phyloP scores from a whole-genome alignment of 805 yeast genomes.

The Saturnispora galanensis region DNA sequence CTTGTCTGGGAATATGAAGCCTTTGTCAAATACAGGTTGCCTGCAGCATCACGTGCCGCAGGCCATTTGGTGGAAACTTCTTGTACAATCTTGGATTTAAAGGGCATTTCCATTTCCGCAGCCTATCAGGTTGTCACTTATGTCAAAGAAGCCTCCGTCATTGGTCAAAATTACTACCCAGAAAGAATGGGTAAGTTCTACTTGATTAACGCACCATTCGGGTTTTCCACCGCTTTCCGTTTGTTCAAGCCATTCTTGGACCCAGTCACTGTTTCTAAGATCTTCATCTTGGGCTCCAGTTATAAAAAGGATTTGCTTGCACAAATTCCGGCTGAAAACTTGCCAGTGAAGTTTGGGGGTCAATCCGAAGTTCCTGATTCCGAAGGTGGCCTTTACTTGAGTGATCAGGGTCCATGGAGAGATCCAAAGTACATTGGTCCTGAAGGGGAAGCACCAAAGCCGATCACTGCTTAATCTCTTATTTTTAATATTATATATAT shows the following conservation, averaged over 20 bases:
- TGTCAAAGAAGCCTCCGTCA: slow-evolving; percentile 85
- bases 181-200: slow-evolving; percentile 99
- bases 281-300: slow-evolving; percentile 71
- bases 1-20: slow-evolving; percentile 97
- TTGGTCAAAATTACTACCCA: slow-evolving; percentile 96
- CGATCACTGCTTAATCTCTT: slow-evolving; percentile 14
- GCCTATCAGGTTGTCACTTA: slow-evolving; percentile 81
- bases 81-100: slow-evolving; percentile 90
- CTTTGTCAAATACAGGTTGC: slow-evolving; percentile 72
- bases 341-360: slow-evolving; percentile 91
- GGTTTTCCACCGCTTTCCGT: slow-evolving; percentile 89
- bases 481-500: no score
- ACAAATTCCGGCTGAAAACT: slow-evolving; percentile 88
- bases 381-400: slow-evolving; percentile 73
- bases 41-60: slow-evolving; percentile 84
- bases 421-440: slow-evolving; percentile 82
- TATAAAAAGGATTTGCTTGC: slow-evolving; percentile 77
- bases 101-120: slow-evolving; percentile 79
- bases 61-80: slow-evolving; percentile 85
- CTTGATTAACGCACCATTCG: slow-evolving; percentile 93
- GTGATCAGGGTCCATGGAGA: slow-evolving; percentile 98
- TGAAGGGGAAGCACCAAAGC: slow-evolving; percentile 85
- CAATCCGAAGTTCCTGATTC: slow-evolving; percentile 50
- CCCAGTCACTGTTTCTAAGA: slow-evolving; percentile 94
- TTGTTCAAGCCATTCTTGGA: slow-evolving; percentile 90